Evolutionary conservation across 2,329 filamentous ascomycete species (phyloP).

Genomic region (Lachnellula cervina): DNA sequence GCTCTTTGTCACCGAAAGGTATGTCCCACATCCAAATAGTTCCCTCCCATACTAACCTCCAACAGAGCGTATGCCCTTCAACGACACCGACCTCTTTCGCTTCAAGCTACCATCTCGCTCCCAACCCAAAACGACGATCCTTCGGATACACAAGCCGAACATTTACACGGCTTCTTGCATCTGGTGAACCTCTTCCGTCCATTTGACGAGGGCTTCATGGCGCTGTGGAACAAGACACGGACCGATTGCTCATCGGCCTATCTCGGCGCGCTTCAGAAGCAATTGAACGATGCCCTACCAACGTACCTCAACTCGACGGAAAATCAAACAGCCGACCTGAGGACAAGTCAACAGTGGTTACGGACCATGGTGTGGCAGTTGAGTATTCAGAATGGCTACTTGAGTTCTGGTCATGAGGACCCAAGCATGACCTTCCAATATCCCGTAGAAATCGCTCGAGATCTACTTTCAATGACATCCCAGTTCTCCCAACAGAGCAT

Average conservation of each 20-base stretch:
- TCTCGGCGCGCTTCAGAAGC: conserved; percentile 55
- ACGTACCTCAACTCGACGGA: conserved; percentile 47
- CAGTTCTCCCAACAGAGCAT: conserved; percentile 68
- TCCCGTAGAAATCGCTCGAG: conserved; percentile 56
- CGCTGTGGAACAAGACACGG: conserved; percentile 62
- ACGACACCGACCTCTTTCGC: conserved; percentile 62
- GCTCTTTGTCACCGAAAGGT: conserved; percentile 67
- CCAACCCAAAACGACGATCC: conserved; percentile 58
- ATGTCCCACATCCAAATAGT: conserved; percentile 15
- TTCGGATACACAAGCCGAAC: conserved; percentile 48
- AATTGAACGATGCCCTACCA: conserved; percentile 52
- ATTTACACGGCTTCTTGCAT: conserved; percentile 53
- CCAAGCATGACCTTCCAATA: conserved; percentile 58
- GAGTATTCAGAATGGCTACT: conserved; percentile 49
- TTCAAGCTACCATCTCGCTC: conserved; percentile 64
- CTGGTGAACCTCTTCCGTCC: conserved; percentile 60
- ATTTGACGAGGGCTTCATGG: conserved; percentile 61
- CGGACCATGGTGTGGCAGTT: conserved; percentile 61
- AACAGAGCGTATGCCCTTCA: conserved; percentile 64
- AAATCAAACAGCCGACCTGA: conserved; percentile 49
- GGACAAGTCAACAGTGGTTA: conserved; percentile 60
- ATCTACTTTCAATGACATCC: conserved; percentile 60
- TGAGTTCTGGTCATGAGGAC: conserved; percentile 44
- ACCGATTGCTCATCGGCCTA: conserved; percentile 53
- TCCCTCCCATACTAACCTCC: conserved; percentile 7